Conservation (phyloP, 1,139 yeast species). For the Kurtzmaniella quercitrusa region DNA sequence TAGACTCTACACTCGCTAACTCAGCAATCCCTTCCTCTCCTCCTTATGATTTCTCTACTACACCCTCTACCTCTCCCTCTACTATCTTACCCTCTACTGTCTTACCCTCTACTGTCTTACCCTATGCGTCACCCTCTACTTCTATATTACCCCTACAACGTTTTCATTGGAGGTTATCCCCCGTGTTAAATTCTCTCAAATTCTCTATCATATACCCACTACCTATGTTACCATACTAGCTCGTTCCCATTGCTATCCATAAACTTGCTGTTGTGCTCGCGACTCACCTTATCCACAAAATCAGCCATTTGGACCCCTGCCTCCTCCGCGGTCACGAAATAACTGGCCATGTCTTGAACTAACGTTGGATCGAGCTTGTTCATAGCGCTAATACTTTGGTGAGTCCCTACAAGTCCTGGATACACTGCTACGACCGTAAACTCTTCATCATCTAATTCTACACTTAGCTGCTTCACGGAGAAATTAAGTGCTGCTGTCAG, state of each 20-base stretch:
- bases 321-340: constrained; percentile 7
- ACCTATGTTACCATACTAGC: constrained; percentile 2
- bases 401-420: constrained; percentile 26
- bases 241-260: constrained; percentile 10
- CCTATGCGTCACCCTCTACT: too few relatives aligned
- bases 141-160: too few relatives aligned
- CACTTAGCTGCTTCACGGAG: constrained; percentile 15
- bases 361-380: background rate
- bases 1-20: too few relatives aligned
- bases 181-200: too few relatives aligned
- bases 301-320: constrained; percentile 4
- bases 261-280: constrained; percentile 10
- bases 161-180: too few relatives aligned
- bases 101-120: too few relatives aligned
- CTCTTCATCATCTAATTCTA: constrained; percentile 17
- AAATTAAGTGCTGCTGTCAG: constrained; percentile 27
- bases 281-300: constrained; percentile 5
- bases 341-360: constrained; percentile 11
- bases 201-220: background rate
- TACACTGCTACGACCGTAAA: constrained; percentile 21
- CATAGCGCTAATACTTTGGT: constrained; percentile 24
- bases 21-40: too few relatives aligned
- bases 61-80: too few relatives aligned
- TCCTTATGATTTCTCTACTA: too few relatives aligned
- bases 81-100: too few relatives aligned